A percentile compares a stretch with the other conserved stretches of the same genome.
Conservation (phyloP, 306 rosid genomes). For the Lathyrus tuberosus region DNA sequence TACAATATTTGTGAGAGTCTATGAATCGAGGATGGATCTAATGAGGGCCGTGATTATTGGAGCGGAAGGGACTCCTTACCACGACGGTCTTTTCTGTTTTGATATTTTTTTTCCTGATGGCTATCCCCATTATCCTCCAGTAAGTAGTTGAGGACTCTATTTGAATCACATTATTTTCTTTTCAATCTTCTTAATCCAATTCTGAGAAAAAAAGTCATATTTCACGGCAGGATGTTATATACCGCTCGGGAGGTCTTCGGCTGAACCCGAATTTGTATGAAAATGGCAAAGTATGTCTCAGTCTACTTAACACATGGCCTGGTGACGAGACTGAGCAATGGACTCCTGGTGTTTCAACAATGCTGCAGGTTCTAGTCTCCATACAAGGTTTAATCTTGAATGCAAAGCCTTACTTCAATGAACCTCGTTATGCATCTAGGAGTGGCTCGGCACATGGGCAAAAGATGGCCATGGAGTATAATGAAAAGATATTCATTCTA, state of each 20-base stretch:
- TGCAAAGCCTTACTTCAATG: conserved; percentile 82
- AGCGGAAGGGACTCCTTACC: no score
- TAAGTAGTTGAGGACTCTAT: no score
- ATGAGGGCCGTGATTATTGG: no score
- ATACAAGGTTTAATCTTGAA: conserved; percentile 88
- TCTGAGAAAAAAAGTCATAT: conserved; percentile 25
- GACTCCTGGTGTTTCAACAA: conserved; percentile 73
- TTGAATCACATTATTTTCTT: conserved; percentile 3
- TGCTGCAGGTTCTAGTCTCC: conserved; percentile 48
- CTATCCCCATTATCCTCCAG: no score
- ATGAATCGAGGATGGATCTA: no score
- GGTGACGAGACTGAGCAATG: conserved; percentile 62
- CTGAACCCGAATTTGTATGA: conserved; percentile 83
- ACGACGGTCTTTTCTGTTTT: no score
- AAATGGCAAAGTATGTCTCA: conserved; percentile 76
- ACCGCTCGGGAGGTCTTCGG: conserved; percentile 86
- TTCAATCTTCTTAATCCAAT: conserved; percentile 27
- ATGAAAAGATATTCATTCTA: conserved; percentile 62
- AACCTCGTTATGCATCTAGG: conserved; percentile 67
- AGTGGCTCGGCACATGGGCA: conserved; percentile 62
- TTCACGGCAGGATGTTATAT: conserved; percentile 64
- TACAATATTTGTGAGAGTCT: no score
- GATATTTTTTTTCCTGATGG: no score
- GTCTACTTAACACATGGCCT: conserved; percentile 87
- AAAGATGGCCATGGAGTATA: conserved; percentile 57